Evolutionary conservation across 176 grass and related monocot genomes (phyloP), one percentile per base, ranked within the genome.

Genomic region (Phoenix dactylifera): DNA sequence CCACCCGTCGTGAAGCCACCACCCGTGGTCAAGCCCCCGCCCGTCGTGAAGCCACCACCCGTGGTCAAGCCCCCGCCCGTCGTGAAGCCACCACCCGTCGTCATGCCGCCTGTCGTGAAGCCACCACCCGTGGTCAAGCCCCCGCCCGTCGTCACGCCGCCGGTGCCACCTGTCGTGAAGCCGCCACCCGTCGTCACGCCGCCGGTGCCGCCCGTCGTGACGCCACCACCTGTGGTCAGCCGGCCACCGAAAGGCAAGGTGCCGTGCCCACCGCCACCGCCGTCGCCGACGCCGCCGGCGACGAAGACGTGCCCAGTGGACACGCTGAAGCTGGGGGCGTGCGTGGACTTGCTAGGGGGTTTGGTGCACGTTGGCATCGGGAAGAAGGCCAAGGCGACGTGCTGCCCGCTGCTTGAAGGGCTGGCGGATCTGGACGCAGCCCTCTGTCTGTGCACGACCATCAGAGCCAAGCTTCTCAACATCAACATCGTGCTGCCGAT

Each of bases 361-460:
- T 71, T 90, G 68, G 58, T 90, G 65, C 87, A 86, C 72, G 51
- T 90, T 65, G 87, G 80, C 68, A 86, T 90, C 55, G 79, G 87
- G 55, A 32, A 20, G 70, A 49, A 90, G 65, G 76, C 88, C 0
- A 70, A 50, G 54, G 2, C 52, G 16, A 80, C 74, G 58, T 87
- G 83, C 62, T 93, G 88, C 81, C 83, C 80, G 49, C 74, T 87
- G 68, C 19, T 93, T 61, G 76, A 78, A 58, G 88, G 88, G 4
- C 17, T 93, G 2, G 88, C 77, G 5, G 83, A 93, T 66, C 77
- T 93, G n/a, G 88, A 93, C 75, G 83, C 88, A 14, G 88, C 88
- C 78, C 70, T 93, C 6, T 93, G 88, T 72, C 83, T 93, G 16
- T 93, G 88, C 80, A 93, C 83, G 49, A 81, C 83, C 39, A 65